Percentiles rank a stretch among this genome's conserved stretches.
phyloP scores from a whole-genome alignment of 169 alveolate genomes.

The Cryptosporidium viatorum region DNA sequence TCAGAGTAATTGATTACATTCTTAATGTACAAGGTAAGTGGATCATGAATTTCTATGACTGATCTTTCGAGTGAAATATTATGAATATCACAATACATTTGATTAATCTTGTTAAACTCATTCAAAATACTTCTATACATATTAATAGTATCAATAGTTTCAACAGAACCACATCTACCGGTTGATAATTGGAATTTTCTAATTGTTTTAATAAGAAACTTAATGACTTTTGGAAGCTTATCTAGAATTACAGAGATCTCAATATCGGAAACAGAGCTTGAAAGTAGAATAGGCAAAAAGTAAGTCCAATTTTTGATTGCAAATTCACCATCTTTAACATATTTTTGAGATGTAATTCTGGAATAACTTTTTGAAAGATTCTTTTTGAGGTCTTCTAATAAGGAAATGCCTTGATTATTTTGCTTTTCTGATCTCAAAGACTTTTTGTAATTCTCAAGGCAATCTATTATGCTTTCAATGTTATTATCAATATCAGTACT shows the following conservation, averaged over 20 bases:
- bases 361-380: neutral
- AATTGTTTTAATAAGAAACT: conserved; percentile 38
- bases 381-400: neutral
- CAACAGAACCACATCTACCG: conserved; percentile 9
- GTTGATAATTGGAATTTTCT: conserved; percentile 23
- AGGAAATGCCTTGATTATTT: neutral
- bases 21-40: conserved; percentile 40
- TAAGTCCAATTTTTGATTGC: conserved; percentile 36
- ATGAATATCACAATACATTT: neutral
- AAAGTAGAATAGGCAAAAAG: conserved; percentile 43
- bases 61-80: neutral
- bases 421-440: neutral
- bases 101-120: neutral
- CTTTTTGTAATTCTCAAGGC: conserved; percentile 10
- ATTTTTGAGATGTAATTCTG: conserved; percentile 6
- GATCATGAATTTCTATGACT: conserved; percentile 25
- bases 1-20: neutral
- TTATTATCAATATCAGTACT: conserved; percentile 6
- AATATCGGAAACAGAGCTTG: conserved; percentile 10
- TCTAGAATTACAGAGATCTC: conserved; percentile 36
- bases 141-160: conserved; percentile 19
- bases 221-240: conserved; percentile 17
- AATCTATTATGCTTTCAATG: conserved; percentile 1
- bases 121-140: conserved; percentile 9
- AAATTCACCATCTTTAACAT: conserved; percentile 28